Evolutionary conservation across 2,329 filamentous ascomycete species (phyloP), one percentile per base, ranked within the genome.

Genomic region (Epichloe coenophiala): DNA sequence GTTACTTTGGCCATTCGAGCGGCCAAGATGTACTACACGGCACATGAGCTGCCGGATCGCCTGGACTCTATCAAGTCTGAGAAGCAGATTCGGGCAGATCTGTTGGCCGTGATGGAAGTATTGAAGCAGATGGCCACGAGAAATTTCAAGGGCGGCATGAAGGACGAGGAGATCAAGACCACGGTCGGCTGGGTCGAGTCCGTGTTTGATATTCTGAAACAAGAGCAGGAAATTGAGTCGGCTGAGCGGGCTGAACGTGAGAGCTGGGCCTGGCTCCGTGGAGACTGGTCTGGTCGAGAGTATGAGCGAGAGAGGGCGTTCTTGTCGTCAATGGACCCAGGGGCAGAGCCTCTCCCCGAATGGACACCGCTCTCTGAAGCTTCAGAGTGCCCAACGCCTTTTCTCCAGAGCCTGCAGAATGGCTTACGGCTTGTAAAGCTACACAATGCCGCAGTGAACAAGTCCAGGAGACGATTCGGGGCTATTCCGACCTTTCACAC

Each of bases 1-100:
- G 85, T 93, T 63, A 98, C 93, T 1, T 75, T 97, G 49, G 91
- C 91, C n/a, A 97, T 98, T 58, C 81, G 89, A 48, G 89, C 91
- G 1, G 93, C 93, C 48, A 95, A 94, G 69, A 84, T 94, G 60
- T 98, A 97, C 70, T 97, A 98, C 68, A 96, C 90, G 0, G 80
- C 88, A 4, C 93, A 97, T 63, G 86, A 94, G 61, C 77, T 90
- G 49, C 88, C 90, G 1, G 84, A 93, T 58, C 83, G 87, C 38
- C 73, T 97, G 17, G 88, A 93, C 61, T 73, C 84, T 31, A 94
- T 97, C 68, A 90, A 88, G 66, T 82, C 88, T 0, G 93, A 98
- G 65, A 87, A 84, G 55, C 78, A 86, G 57, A 84, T 98, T 45
- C 83, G 93, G 41, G 76, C 84, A 47, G 91, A 97, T 59, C 72